Conservation (phyloP, 805 yeast species). For the Ogataea parapolymorpha region DNA sequence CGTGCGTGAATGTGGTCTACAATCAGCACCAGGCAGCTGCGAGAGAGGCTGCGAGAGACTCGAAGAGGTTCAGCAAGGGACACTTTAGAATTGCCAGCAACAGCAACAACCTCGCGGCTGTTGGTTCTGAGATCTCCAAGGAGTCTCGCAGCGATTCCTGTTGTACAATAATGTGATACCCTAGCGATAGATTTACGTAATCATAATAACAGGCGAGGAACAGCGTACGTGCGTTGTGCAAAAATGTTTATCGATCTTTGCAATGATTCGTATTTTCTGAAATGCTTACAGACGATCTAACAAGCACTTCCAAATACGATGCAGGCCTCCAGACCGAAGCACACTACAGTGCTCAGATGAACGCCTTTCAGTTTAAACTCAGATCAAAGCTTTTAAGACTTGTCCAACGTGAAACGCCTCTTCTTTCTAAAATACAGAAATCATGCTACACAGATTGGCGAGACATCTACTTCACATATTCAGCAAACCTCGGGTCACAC, state of each 20-base stretch:
- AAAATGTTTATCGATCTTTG: neutral
- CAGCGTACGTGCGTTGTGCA: neutral
- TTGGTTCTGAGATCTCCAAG: conserved; percentile 4
- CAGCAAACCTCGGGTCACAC: conserved; percentile 89
- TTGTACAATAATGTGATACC: conserved; percentile 10
- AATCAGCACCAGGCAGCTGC: conserved; percentile 18
- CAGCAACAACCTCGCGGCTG: conserved; percentile 10
- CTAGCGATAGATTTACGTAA: neutral
- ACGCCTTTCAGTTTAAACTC: conserved; percentile 50
- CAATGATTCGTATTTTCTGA: neutral
- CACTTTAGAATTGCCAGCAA: conserved; percentile 25
- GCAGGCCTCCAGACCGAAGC: conserved; percentile 72
- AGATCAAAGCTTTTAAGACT: conserved; percentile 53
- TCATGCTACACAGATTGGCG: conserved; percentile 43
- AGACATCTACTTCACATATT: conserved; percentile 78
- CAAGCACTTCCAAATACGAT: conserved; percentile 40
- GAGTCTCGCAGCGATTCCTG: conserved; percentile 9
- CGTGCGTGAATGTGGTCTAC: conserved; percentile 36
- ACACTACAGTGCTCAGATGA: conserved; percentile 60
- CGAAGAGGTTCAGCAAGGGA: conserved; percentile 20
- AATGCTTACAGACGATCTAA: conserved; percentile 5
- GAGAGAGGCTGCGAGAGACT: conserved; percentile 11
- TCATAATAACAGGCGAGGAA: neutral
- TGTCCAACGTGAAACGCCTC: conserved; percentile 62
- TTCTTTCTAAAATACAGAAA: conserved; percentile 56